A percentile compares a stretch with the other conserved stretches of the same genome.
phyloP scores from a whole-genome alignment of 306 rosid genomes.

The Sindora glabra region DNA sequence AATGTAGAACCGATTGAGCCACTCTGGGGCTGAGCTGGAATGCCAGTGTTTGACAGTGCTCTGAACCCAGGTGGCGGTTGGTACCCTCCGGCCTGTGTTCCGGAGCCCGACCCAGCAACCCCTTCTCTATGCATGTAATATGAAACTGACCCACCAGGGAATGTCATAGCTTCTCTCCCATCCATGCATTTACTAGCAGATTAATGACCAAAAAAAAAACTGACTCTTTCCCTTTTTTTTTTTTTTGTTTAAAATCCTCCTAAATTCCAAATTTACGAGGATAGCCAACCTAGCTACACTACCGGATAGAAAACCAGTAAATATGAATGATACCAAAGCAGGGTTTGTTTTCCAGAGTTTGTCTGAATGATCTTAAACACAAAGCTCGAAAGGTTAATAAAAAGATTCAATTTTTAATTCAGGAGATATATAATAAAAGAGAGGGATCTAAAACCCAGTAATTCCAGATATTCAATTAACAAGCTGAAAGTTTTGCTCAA shows the following conservation, averaged over 20 bases:
- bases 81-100: slow-evolving; percentile 42
- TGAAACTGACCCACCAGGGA: slow-evolving; percentile 78
- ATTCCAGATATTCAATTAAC: slow-evolving; percentile 20
- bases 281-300: background rate
- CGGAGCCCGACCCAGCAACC: slow-evolving; percentile 50
- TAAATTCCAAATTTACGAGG: slow-evolving; percentile 7
- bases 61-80: slow-evolving; percentile 68
- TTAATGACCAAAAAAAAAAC: slow-evolving; percentile 12
- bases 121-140: slow-evolving; percentile 81
- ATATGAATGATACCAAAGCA: background rate
- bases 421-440: background rate
- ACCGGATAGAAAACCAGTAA: background rate
- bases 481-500: background rate
- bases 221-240: background rate
- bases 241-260: slow-evolving; percentile 16
- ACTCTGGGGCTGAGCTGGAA: slow-evolving; percentile 48
- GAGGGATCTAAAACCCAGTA: slow-evolving; percentile 7
- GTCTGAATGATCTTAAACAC: slow-evolving; percentile 1
- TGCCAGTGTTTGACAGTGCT: slow-evolving; percentile 42
- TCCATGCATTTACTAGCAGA: slow-evolving; percentile 90
- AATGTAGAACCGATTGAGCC: slow-evolving; percentile 51
- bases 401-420: slow-evolving; percentile 20
- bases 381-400: background rate
- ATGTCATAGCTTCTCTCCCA: slow-evolving; percentile 93
- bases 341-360: slow-evolving; percentile 15